Conservation (phyloP, 345 rosid genomes). For the Combretum micranthum region DNA sequence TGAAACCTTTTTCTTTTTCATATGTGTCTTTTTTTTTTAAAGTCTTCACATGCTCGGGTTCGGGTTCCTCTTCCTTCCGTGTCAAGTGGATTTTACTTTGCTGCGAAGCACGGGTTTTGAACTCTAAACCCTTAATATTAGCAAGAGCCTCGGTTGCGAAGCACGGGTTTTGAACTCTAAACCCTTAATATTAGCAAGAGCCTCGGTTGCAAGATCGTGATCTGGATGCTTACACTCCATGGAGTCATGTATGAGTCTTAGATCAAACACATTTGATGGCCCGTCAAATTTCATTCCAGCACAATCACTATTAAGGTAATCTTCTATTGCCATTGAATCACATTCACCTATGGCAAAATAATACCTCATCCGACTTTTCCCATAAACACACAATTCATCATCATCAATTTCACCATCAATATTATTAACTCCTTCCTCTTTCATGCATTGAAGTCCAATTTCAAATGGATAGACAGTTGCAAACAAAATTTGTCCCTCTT, state of each 20-base stretch:
- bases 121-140: conserved; percentile 63
- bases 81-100: conserved; percentile 64
- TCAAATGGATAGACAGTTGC: conserved; percentile 87
- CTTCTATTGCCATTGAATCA: conserved; percentile 77
- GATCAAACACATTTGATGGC: conserved; percentile 85
- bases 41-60: conserved; percentile 66
- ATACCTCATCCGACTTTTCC: conserved; percentile 72
- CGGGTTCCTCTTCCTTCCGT: conserved; percentile 98
- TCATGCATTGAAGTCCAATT: conserved; percentile 80
- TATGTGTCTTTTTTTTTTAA: no score
- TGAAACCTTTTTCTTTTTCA: no score
- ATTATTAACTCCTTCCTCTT: conserved; percentile 69
- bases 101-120: conserved; percentile 77
- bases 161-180: no score
- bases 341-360: conserved; percentile 83
- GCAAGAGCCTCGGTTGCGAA: conserved; percentile 49
- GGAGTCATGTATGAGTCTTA: conserved; percentile 86
- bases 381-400: conserved; percentile 68
- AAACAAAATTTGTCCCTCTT: conserved; percentile 63
- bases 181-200: no score
- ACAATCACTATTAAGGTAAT: conserved; percentile 65
- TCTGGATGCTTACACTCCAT: conserved; percentile 88
- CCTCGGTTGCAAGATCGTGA: conserved; percentile 83
- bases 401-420: conserved; percentile 36
- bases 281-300: conserved; percentile 88